A percentile compares a stretch with the other conserved stretches of the same genome.
phyloP scores from a whole-genome alignment of 495 filamentous ascomycete genomes.

The Lepidopterella palustris region DNA sequence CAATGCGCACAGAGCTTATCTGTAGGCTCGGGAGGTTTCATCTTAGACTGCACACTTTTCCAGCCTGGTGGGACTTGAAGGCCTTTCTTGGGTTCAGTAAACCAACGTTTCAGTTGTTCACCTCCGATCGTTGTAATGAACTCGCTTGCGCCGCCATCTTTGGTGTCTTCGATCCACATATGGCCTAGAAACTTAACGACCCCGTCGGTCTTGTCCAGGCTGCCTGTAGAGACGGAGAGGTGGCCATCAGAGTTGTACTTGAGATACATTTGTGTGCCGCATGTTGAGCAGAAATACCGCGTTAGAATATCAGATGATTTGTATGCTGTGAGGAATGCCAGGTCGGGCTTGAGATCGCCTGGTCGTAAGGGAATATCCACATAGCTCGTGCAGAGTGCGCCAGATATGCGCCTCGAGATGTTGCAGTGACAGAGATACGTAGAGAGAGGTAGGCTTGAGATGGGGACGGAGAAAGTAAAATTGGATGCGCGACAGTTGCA shows the following conservation, averaged over 20 bases:
- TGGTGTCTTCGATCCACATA: conserved; percentile 44
- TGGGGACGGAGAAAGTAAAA: conserved; percentile 41
- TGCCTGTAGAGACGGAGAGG: conserved; percentile 42
- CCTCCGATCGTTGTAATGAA: conserved; percentile 39
- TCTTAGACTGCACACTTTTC: conserved; percentile 2
- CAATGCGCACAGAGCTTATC: conserved; percentile 37
- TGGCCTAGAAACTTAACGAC: conserved; percentile 43
- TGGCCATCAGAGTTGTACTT: conserved; percentile 15
- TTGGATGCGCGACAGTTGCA: conserved; percentile 52
- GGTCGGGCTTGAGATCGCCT: conserved; percentile 22
- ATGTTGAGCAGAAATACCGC: conserved; percentile 63
- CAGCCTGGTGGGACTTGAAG: conserved; percentile 26
- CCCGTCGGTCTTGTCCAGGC: conserved; percentile 33
- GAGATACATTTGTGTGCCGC: conserved; percentile 57
- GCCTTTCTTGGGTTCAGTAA: conserved; percentile 8
- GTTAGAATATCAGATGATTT: conserved; percentile 42
- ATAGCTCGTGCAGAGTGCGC: conserved; percentile 52
- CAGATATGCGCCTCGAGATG: conserved; percentile 53
- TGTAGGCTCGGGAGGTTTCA: not conserved
- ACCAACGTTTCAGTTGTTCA: conserved; percentile 22
- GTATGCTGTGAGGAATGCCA: conserved; percentile 45
- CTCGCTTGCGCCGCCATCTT: conserved; percentile 52
- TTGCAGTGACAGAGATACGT: conserved; percentile 58
- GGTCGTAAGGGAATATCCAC: conserved; percentile 35
- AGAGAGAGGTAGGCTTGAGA: conserved; percentile 30